A percentile compares a stretch with the other conserved stretches of the same genome.
Conservation (phyloP, 805 yeast genomes). For the Saccharomycodes ludwigii region DNA sequence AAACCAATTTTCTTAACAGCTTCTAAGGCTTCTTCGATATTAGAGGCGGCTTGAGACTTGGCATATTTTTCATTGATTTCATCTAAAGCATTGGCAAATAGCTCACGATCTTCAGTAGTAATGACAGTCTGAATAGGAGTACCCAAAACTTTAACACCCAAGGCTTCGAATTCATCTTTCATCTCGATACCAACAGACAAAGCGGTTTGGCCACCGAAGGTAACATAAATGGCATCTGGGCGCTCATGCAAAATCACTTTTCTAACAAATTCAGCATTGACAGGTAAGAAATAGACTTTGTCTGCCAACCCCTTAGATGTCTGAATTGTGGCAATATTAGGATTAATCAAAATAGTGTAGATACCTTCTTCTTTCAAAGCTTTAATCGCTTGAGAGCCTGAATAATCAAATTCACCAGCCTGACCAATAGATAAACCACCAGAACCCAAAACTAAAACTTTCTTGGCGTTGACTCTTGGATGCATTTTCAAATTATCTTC, state of each 20-base stretch:
- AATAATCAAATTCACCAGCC: constrained; percentile 96
- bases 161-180: constrained; percentile 86
- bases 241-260: constrained; percentile 91
- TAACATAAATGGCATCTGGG: constrained; percentile 91
- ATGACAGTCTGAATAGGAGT: constrained; percentile 94
- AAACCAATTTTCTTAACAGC: constrained; percentile 86
- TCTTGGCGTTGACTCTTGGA: constrained; percentile 76
- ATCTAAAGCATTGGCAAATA: constrained; percentile 88
- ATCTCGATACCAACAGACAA: constrained; percentile 88
- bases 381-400: constrained; percentile 95
- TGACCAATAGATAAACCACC: constrained; percentile 97
- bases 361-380: constrained; percentile 87
- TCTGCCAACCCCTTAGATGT: constrained; percentile 93
- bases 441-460: constrained; percentile 80
- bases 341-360: constrained; percentile 76
- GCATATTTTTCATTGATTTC: constrained; percentile 96
- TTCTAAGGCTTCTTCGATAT: constrained; percentile 81
- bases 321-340: constrained; percentile 94
- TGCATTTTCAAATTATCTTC: constrained; percentile 64
- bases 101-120: constrained; percentile 95
- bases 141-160: constrained; percentile 89
- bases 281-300: constrained; percentile 90
- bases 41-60: constrained; percentile 89
- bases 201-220: constrained; percentile 98
- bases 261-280: constrained; percentile 90